phyloP scores from a whole-genome alignment of 257 asterid genomes.

The Fraxinus anomala region DNA sequence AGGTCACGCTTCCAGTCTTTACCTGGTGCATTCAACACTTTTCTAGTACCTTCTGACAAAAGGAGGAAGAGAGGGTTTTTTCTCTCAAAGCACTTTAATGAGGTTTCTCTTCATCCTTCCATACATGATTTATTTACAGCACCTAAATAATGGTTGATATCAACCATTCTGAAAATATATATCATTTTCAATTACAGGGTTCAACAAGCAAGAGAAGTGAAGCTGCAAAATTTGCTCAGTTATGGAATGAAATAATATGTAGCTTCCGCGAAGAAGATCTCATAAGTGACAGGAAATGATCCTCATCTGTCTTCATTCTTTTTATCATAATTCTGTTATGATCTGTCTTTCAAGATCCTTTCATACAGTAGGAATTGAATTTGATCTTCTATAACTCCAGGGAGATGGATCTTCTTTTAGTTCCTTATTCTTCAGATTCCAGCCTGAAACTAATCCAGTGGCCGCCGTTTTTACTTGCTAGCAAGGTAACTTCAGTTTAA shows the following conservation, averaged over 20 bases:
- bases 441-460: constrained; percentile 83
- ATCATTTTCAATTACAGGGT: constrained; percentile 45
- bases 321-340: not conserved
- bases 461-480: constrained; percentile 99
- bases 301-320: constrained; percentile 23
- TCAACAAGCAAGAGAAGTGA: constrained; percentile 79
- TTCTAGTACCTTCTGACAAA: constrained; percentile 77
- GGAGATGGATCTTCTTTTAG: constrained; percentile 99
- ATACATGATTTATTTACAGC: constrained; percentile 26
- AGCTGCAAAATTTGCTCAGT: constrained; percentile 94
- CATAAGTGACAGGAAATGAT: constrained; percentile 83
- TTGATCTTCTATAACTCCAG: constrained; percentile 48
- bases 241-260: constrained; percentile 92
- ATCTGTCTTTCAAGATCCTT: no score
- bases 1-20: constrained; percentile 94
- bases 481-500: constrained; percentile 63
- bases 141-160: constrained; percentile 20
- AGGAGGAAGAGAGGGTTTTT: constrained; percentile 68
- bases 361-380: constrained; percentile 34
- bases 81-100: constrained; percentile 59
- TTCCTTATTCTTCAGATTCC: constrained; percentile 94
- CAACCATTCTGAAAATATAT: constrained; percentile 13
- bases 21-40: constrained; percentile 92
- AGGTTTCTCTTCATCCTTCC: constrained; percentile 51
- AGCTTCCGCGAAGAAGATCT: constrained; percentile 99